A percentile compares a stretch with the other conserved stretches of the same genome.
phyloP scores from a whole-genome alignment of 2,329 filamentous ascomycete genomes.

The Simplicillium sp. region DNA sequence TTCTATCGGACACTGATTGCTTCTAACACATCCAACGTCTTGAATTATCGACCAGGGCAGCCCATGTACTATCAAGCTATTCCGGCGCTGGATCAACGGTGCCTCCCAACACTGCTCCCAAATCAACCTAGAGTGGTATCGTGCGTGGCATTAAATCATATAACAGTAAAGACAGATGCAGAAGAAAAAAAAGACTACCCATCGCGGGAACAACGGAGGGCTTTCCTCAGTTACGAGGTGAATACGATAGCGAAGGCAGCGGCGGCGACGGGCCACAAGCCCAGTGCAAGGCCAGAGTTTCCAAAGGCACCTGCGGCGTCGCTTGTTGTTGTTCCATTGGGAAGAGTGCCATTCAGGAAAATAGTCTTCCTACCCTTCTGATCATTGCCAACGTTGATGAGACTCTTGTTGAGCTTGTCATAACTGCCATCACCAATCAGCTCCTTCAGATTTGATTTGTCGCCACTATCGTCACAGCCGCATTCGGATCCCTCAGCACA shows the following conservation, averaged over 20 bases:
- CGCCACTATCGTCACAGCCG: slow-evolving; percentile 59
- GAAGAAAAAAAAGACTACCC: not conserved
- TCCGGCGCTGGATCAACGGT: too few species aligned
- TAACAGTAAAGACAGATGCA: too few species aligned
- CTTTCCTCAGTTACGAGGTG: slow-evolving; percentile 19
- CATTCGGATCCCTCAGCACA: slow-evolving; percentile 42
- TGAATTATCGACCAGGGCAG: too few species aligned
- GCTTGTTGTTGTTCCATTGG: slow-evolving; percentile 52
- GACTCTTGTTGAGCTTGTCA: slow-evolving; percentile 44
- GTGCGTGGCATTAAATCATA: too few species aligned
- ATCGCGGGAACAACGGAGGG: not conserved
- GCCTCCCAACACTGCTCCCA: too few species aligned
- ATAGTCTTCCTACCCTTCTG: slow-evolving; percentile 54
- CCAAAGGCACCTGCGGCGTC: slow-evolving; percentile 22
- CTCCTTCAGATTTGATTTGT: slow-evolving; percentile 47
- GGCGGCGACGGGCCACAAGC: slow-evolving; percentile 40
- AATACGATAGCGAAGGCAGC: slow-evolving; percentile 35
- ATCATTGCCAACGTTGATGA: slow-evolving; percentile 57
- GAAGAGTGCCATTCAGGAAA: slow-evolving; percentile 66
- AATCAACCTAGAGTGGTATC: too few species aligned
- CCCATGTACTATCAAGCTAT: too few species aligned
- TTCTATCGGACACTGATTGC: too few species aligned
- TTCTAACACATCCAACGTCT: too few species aligned
- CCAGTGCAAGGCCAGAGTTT: slow-evolving; percentile 23
- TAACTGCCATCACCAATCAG: slow-evolving; percentile 60